Evolutionary conservation across 192 early-diverging fungal genomes (phyloP).

Genomic region (Backusella westeae): DNA sequence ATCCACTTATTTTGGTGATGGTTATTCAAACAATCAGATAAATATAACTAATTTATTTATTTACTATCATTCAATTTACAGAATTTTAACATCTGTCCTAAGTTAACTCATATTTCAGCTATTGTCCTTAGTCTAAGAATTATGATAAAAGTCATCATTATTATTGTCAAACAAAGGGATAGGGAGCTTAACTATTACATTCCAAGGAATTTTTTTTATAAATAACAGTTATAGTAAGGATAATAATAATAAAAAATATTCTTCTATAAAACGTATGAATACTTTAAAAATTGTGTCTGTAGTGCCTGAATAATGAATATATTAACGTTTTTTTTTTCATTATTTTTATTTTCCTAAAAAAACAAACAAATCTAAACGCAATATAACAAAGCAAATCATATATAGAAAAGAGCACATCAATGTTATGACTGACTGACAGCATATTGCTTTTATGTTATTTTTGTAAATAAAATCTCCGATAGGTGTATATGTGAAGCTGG

Average conservation of each 20-base stretch:
- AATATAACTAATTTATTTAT: not conserved
- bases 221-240: not conserved
- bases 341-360: not conserved
- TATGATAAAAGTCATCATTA: not conserved
- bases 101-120: not conserved
- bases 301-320: constrained; percentile 4
- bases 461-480: constrained; percentile 1
- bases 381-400: not conserved
- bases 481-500: not conserved
- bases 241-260: not conserved
- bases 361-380: not conserved
- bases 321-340: not conserved
- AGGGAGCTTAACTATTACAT: not conserved
- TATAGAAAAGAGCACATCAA: not conserved
- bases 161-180: not conserved
- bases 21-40: not conserved
- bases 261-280: not conserved
- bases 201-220: not conserved
- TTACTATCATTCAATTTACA: not conserved
- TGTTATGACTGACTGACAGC: not conserved
- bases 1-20: not conserved
- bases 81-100: not conserved
- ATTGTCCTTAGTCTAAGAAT: not conserved
- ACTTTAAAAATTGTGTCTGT: constrained; percentile 7
- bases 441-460: not conserved